Base-by-base conservation (phyloP, 257 asterid genomes). In the Solanum paucissectum region DNA sequence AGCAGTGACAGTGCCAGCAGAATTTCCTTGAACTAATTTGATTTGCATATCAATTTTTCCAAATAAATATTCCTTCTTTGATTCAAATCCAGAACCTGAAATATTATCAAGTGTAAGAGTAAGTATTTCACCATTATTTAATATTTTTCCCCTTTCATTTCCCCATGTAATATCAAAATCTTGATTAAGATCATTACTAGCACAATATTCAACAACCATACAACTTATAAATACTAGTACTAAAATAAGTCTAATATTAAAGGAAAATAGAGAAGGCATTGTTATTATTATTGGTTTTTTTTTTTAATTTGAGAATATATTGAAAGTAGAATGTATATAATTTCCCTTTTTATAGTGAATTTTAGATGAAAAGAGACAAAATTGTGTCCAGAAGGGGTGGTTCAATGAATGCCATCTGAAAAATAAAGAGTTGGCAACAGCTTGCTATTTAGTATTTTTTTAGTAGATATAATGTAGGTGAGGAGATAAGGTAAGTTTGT, bases 1-100 rank as follows among this genome's bases (percentile, higher is more conserved):
- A 12, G 95, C 92, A 21, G 95, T 93, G 82, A 94, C 96, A 25
- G 96, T 94, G 77, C 98, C 96, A 83, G 98, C 95, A 37, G 96
- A 94, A 36, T 95, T 95, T 2, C 95, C 94, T 27, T 92, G 95
- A 5, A 95, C 95, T 6, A 95, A 91, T 88, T 94, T 94, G 89
- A 94, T 91, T 83, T 87, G 91, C 93, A 91, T 91, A 55, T 89
- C 91, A 49, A 91, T 88, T 60, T 74, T 89, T 2, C 90, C 95
- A 62, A 94, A 95, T 76, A 95, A 71, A 34, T 89, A 93, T 3
- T 93, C 95, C 9, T 83, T 91, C 85, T 90, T 93, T 29, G 95
- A 95, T 46, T 87, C 91, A 44, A 95, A 93, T n/a, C 98, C 98
- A 2, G 95, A 91, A 32, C 98, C 95, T 18, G 96, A 91, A 52